Evolutionary conservation across 2,329 filamentous ascomycete species (phyloP).

Genomic region (Teratosphaeriaceae sp.): DNA sequence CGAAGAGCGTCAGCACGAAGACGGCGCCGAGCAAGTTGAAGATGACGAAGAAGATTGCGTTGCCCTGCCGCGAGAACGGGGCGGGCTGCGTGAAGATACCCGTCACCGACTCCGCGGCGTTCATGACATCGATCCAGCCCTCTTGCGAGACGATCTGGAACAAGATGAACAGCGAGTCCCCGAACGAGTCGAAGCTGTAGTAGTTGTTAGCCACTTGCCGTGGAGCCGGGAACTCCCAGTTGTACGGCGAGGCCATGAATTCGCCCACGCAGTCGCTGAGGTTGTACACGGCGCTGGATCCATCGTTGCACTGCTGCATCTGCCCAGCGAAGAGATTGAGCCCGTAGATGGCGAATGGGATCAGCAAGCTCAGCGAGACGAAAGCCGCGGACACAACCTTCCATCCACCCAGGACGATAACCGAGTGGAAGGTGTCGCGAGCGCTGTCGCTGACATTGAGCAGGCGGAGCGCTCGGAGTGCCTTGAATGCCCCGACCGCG

Average conservation of each 20-base stretch:
- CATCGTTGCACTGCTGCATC: conserved; percentile 75
- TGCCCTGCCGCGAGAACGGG: conserved; percentile 64
- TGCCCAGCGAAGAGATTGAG: conserved; percentile 86
- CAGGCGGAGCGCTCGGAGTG: conserved; percentile 79
- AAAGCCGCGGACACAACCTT: conserved; percentile 90
- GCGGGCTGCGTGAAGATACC: conserved; percentile 68
- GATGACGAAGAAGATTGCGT: conserved; percentile 87
- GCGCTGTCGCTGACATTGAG: conserved; percentile 96
- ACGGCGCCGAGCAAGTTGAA: conserved; percentile 97
- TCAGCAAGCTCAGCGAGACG: conserved; percentile 86
- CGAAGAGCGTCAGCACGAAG: conserved; percentile 93
- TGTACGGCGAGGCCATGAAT: conserved; percentile 67
- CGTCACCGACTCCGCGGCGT: conserved; percentile 73
- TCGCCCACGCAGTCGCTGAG: conserved; percentile 78
- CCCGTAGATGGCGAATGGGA: conserved; percentile 95
- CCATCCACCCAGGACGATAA: conserved; percentile 90
- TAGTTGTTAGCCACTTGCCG: conserved; percentile 72
- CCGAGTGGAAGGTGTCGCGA: conserved; percentile 90
- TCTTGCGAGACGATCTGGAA: conserved; percentile 99
- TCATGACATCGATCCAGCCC: conserved; percentile 94
- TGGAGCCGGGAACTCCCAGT: conserved; percentile 79
- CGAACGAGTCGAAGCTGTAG: conserved; percentile 92
- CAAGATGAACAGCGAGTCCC: conserved; percentile 86
- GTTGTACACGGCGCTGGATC: conserved; percentile 44
- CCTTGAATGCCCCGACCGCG: conserved; percentile 94